Evolutionary conservation across 2,329 filamentous ascomycete species (phyloP).

Genomic region (Penicillium sp.): DNA sequence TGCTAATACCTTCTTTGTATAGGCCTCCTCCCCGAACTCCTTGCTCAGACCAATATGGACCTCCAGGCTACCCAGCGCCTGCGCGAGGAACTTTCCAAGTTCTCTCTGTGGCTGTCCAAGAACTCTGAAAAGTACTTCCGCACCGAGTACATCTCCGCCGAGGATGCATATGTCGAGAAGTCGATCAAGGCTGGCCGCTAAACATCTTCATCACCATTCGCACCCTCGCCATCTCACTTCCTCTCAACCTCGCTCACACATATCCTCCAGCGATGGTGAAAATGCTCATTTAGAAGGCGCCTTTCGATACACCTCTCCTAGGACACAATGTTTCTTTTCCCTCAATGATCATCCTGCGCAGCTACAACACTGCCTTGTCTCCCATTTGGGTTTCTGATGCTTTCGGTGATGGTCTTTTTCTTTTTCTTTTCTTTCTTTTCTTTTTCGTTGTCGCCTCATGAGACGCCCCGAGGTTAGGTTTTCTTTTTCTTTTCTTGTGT

Average conservation of each 20-base stretch:
- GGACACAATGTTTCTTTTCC: not conserved
- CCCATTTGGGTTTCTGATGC: not conserved
- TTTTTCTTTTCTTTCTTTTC: not conserved
- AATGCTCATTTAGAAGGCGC: not conserved
- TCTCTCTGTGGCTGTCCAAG: conserved; percentile 81
- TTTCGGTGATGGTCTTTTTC: not conserved
- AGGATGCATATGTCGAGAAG: conserved; percentile 39
- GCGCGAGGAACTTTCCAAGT: conserved; percentile 82
- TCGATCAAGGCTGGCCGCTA: not conserved
- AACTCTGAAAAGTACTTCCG: conserved; percentile 75
- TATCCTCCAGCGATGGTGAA: not conserved
- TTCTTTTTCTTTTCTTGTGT: not conserved
- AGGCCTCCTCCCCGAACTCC: conserved; percentile 90
- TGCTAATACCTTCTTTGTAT: conserved; percentile 8
- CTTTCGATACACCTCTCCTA: not conserved
- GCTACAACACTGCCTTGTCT: not conserved
- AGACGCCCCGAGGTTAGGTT: not conserved
- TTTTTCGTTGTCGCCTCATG: not conserved
- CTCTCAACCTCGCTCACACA: not conserved
- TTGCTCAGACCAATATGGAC: conserved; percentile 98
- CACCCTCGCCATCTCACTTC: not conserved
- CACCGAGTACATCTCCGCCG: conserved; percentile 46
- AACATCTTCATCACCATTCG: not conserved
- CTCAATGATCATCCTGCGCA: not conserved
- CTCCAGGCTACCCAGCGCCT: conserved; percentile 84